phyloP scores from a whole-genome alignment of 148 eudicot genomes.

The Heliamphora exappendiculata region DNA sequence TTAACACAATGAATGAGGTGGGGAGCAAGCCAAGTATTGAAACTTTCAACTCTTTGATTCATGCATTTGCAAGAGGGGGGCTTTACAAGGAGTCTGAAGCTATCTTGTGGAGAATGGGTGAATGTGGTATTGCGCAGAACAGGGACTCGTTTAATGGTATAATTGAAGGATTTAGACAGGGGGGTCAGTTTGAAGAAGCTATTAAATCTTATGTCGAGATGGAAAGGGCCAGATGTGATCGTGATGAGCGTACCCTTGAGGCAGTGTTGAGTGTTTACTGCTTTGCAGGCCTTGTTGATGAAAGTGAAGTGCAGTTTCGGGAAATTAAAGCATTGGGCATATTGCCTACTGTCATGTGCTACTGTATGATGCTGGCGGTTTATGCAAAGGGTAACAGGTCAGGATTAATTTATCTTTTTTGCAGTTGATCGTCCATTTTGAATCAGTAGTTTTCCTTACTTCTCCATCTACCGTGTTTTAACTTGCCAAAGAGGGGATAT shows the following conservation, averaged over 20 bases:
- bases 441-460: not conserved
- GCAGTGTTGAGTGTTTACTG: slow-evolving; percentile 87
- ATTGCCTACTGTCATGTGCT: slow-evolving; percentile 83
- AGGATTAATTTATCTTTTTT: slow-evolving; percentile 13
- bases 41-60: slow-evolving; percentile 71
- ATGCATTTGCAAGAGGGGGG: slow-evolving; percentile 76
- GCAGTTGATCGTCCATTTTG: not conserved
- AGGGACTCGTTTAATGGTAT: slow-evolving; percentile 60
- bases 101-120: slow-evolving; percentile 52
- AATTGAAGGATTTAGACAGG: slow-evolving; percentile 89
- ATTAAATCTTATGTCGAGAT: slow-evolving; percentile 80
- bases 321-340: slow-evolving; percentile 78
- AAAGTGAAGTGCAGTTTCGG: slow-evolving; percentile 78
- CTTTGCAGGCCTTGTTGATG: slow-evolving; percentile 84
- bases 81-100: slow-evolving; percentile 82
- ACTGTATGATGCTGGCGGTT: slow-evolving; percentile 92
- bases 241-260: slow-evolving; percentile 85
- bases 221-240: slow-evolving; percentile 75
- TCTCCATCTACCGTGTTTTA: too few species aligned
- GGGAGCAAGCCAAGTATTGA: slow-evolving; percentile 69
- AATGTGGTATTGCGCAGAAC: slow-evolving; percentile 40
- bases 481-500: too few species aligned
- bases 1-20: slow-evolving; percentile 89
- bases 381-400: slow-evolving; percentile 83
- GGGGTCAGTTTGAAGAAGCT: slow-evolving; percentile 82